phyloP scores from a whole-genome alignment of 148 eudicot species.

The Rhododendron molle region DNA sequence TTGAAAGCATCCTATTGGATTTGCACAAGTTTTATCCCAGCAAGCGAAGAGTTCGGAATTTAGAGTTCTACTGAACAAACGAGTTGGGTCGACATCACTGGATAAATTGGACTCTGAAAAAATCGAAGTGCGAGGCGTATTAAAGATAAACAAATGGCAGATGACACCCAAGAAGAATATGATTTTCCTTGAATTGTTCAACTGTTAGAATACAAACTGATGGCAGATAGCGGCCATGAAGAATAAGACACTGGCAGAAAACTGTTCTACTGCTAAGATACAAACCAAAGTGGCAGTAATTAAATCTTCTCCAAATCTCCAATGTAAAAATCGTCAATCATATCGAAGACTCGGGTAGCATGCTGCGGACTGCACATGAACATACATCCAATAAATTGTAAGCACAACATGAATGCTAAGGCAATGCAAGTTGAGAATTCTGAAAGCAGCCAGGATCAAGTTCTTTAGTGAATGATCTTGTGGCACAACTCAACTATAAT shows the following conservation, averaged over 20 bases:
- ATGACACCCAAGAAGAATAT: background rate
- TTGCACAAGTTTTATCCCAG: background rate
- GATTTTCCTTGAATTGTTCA: background rate
- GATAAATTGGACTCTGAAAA: background rate
- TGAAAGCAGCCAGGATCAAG: background rate
- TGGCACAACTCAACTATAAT: background rate
- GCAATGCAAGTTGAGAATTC: background rate
- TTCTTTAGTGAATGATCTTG: background rate
- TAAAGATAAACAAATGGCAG: background rate
- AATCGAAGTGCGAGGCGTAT: background rate
- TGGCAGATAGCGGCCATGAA: background rate
- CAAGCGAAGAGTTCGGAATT: background rate
- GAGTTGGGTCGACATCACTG: background rate
- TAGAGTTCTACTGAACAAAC: background rate
- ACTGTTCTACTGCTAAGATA: slow-evolving; percentile 11
- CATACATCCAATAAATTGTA: background rate
- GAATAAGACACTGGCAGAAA: background rate
- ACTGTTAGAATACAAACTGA: background rate
- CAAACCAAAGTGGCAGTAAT: background rate
- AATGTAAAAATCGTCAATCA: slow-evolving; percentile 80
- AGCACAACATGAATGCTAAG: background rate
- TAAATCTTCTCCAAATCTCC: slow-evolving; percentile 57
- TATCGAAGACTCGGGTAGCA: slow-evolving; percentile 83
- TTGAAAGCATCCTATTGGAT: background rate
- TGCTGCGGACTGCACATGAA: slow-evolving; percentile 71